Conservation (phyloP, 345 rosid species). For the Brassica carinata region DNA sequence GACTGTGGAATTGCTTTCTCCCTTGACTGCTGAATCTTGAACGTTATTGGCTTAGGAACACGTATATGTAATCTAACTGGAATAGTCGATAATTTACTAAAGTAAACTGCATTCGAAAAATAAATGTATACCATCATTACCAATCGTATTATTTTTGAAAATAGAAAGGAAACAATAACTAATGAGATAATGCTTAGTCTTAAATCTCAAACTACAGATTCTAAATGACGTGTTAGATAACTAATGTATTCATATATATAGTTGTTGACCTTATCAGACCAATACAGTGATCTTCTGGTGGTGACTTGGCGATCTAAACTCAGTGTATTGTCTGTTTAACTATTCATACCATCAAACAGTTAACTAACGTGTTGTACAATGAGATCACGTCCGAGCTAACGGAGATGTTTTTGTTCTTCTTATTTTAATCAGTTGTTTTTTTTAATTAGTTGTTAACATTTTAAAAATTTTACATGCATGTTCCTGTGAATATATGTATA, state of each 20-base stretch:
- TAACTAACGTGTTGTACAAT: background rate
- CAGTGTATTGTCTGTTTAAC: background rate
- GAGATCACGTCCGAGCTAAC: conserved; percentile 5
- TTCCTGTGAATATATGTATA: background rate
- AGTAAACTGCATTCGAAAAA: background rate
- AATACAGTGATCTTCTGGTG: background rate
- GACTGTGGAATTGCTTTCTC: background rate
- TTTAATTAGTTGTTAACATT: background rate
- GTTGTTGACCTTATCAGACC: background rate
- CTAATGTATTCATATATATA: background rate
- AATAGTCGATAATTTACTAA: background rate
- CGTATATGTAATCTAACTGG: background rate
- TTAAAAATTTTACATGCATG: background rate
- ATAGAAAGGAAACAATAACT: background rate
- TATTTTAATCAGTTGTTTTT: background rate
- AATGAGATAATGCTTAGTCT: conserved; percentile 3
- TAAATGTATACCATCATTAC: background rate
- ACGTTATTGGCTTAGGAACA: background rate
- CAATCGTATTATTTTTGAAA: background rate
- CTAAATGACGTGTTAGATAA: background rate
- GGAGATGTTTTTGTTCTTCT: background rate
- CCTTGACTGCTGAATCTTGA: background rate
- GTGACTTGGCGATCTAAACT: background rate
- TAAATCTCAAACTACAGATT: background rate
- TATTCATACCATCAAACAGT: background rate